Evolutionary conservation across 164 flowering plant genomes (phyloP).

Genomic region (Kalanchoe fedtschenkoi): DNA sequence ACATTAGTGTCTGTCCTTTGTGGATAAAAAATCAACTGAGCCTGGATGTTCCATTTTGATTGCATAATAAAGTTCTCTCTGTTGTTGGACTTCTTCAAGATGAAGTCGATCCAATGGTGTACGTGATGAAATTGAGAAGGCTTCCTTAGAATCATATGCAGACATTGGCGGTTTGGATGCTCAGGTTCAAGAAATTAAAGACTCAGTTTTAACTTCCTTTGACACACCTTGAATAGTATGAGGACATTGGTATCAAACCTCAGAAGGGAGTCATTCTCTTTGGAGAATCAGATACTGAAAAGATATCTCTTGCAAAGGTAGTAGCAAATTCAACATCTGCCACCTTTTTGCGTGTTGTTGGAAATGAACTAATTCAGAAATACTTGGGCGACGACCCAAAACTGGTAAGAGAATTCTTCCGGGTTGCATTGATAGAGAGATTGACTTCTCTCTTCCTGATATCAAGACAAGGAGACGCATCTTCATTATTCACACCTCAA

Average conservation of each 20-base stretch:
- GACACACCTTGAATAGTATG: constrained; percentile 44
- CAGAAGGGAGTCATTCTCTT: constrained; percentile 82
- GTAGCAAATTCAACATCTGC: constrained; percentile 85
- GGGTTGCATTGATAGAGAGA: constrained; percentile 91
- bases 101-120: constrained; percentile 82
- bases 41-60: constrained; percentile 46
- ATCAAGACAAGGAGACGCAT: constrained; percentile 85
- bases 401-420: constrained; percentile 78
- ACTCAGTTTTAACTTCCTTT: constrained; percentile 36
- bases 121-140: constrained; percentile 78
- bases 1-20: constrained; percentile 35
- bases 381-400: constrained; percentile 95
- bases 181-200: constrained; percentile 38
- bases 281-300: constrained; percentile 87
- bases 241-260: constrained; percentile 58
- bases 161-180: constrained; percentile 42
- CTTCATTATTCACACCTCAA: constrained; percentile 68
- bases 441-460: constrained; percentile 89
- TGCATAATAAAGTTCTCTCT: constrained; percentile 57
- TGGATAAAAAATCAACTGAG: constrained; percentile 47
- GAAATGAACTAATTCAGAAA: constrained; percentile 85
- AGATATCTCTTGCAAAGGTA: constrained; percentile 81
- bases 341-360: constrained; percentile 84
- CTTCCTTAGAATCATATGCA: constrained; percentile 40
- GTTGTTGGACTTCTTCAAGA: constrained; percentile 85